Evolutionary conservation across 352 stramenopile species (phyloP), one percentile per base, ranked within the genome.

Genomic region (Phytophthora nicotianae): DNA sequence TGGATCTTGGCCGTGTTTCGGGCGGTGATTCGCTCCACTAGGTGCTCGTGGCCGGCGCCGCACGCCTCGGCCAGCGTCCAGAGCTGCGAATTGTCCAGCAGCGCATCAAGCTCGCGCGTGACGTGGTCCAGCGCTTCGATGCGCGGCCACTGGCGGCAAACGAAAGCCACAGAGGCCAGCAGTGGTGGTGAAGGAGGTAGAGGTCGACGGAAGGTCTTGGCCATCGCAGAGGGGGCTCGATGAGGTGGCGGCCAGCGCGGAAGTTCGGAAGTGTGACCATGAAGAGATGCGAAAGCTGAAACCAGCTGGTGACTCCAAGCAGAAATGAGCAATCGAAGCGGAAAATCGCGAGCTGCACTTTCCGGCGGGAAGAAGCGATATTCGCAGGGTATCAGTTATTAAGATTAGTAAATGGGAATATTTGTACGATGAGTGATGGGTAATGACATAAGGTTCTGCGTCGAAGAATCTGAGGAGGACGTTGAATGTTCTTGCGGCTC

Each of bases 71-170:
- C 16, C 17, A 81, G 57, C 29, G 62, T 61, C 67, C 62, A 72
- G 13, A 43, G 26, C 41, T 40, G 33, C n/a, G 74, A 75, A 3
- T 33, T 38, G 42, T 77, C 70, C 23, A 71, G 58, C 13, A 79
- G 46, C 17, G 42, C 48, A 35, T 68, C 56, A 19, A 82, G 24
- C 14, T 61, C 35, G 3, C 35, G 41, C 10, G 52, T 55, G 13
- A 79, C 52, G 50, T 81, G 72, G 32, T 70, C 60, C 29, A 77
- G 57, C 19, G 72, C 68, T 14, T 63, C 68, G 21, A 80, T 50
- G 17, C 27, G 35, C 11, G 61, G 61, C 16, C 35, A 50, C 7
- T 63, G 48, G 17, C 61, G 60, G 11, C 40, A 51, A 16, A 74
- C 40, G 38, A 70, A 58, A 11, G 54, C 35, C 16, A 77, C 68